phyloP scores from a whole-genome alignment of 2,329 filamentous ascomycete species.

The Byssothecium circinans region DNA sequence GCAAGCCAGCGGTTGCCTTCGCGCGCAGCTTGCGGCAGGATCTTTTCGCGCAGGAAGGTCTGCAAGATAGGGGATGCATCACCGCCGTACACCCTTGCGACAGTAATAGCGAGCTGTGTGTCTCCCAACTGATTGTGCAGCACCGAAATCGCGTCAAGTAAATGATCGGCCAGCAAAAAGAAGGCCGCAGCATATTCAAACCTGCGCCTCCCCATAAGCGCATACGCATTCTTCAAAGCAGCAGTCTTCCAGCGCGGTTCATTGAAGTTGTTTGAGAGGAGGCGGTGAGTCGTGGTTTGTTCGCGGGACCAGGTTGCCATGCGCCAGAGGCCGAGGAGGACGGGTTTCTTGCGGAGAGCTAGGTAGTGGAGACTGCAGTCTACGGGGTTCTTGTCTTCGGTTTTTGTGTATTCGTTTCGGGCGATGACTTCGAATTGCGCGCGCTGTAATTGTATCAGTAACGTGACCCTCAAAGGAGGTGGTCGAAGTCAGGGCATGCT shows the following conservation, averaged over 20 bases:
- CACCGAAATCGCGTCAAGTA: conserved; percentile 83
- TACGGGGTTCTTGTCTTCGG: conserved; percentile 83
- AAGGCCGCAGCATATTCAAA: conserved; percentile 97
- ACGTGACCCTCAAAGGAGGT: not conserved
- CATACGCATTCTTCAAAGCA: conserved; percentile 95
- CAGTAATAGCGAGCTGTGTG: conserved; percentile 83
- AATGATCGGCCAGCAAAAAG: conserved; percentile 84
- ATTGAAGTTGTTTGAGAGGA: conserved; percentile 88
- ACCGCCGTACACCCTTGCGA: conserved; percentile 85
- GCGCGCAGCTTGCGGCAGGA: conserved; percentile 74
- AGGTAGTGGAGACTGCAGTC: conserved; percentile 92
- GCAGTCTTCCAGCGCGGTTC: conserved; percentile 85
- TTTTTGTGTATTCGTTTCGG: conserved; percentile 88
- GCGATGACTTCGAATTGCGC: conserved; percentile 87
- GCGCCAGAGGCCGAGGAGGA: conserved; percentile 89
- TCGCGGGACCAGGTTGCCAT: conserved; percentile 91
- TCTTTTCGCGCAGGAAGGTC: conserved; percentile 74
- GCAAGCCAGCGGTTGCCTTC: conserved; percentile 92
- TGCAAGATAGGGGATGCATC: conserved; percentile 75
- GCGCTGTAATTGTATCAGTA: conserved; percentile 54
- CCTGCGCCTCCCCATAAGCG: conserved; percentile 83
- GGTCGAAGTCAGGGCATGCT: conserved; percentile 36
- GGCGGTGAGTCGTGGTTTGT: conserved; percentile 74
- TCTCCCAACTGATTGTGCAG: conserved; percentile 87
- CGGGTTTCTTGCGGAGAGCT: conserved; percentile 84